Evolutionary conservation across 495 filamentous ascomycete genomes (phyloP).

Genomic region (Talaromyces adpressus): DNA sequence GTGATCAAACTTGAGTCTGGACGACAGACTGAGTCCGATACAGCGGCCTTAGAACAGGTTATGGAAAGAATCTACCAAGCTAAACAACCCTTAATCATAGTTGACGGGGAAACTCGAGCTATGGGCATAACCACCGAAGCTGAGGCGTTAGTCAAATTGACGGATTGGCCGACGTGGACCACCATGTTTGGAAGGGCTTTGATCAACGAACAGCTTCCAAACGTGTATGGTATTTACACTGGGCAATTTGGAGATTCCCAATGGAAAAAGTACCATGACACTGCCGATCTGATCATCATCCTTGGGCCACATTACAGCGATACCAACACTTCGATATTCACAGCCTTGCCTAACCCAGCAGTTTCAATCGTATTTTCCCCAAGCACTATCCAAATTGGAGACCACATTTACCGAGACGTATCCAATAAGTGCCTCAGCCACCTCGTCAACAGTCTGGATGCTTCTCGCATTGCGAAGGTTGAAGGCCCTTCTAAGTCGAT

Average conservation of each 20-base stretch:
- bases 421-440: not conserved
- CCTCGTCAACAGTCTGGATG: not conserved
- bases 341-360: slow-evolving; percentile 19
- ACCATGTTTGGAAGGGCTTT: slow-evolving; percentile 30
- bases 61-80: slow-evolving; percentile 26
- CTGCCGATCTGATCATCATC: slow-evolving; percentile 25
- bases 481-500: slow-evolving; percentile 11
- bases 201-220: slow-evolving; percentile 27
- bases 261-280: slow-evolving; percentile 21
- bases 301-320: slow-evolving; percentile 30
- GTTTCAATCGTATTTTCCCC: slow-evolving; percentile 23
- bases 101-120: slow-evolving; percentile 26
- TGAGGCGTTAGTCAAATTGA: slow-evolving; percentile 21
- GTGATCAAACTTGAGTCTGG: not conserved
- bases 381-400: slow-evolving; percentile 17
- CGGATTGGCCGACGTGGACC: slow-evolving; percentile 26
- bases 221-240: slow-evolving; percentile 30
- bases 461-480: not conserved
- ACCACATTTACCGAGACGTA: not conserved
- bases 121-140: slow-evolving; percentile 21
- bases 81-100: slow-evolving; percentile 26
- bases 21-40: not conserved
- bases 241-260: slow-evolving; percentile 18
- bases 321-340: slow-evolving; percentile 28
- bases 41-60: slow-evolving; percentile 10